Conservation (phyloP, 2,329 filamentous ascomycete species). For the Sporothrix humicola region DNA sequence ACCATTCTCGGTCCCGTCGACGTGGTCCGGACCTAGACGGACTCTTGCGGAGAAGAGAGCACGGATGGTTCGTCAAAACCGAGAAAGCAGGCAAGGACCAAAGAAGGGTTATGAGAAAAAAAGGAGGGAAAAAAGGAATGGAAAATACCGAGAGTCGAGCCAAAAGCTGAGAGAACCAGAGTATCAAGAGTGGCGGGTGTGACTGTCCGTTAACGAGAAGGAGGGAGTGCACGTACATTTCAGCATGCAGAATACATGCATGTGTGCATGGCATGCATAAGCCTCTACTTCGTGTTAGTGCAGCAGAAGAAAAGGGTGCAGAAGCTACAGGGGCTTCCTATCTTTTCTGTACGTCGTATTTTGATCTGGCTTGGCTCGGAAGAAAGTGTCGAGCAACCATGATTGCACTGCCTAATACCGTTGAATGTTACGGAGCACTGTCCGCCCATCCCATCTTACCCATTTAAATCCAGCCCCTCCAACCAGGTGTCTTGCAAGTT, state of each 20-base stretch:
- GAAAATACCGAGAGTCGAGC: not conserved
- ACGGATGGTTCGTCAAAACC: constrained; percentile 18
- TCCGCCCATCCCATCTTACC: constrained; percentile 15
- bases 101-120: not conserved
- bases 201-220: constrained; percentile 8
- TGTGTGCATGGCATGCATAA: constrained; percentile 12
- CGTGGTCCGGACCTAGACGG: constrained; percentile 4
- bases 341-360: not conserved
- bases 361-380: constrained; percentile 10
- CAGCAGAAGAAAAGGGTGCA: constrained; percentile 3
- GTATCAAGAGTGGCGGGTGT: constrained; percentile 5
- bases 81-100: constrained; percentile 1
- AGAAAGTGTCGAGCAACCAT: not conserved
- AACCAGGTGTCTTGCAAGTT: not conserved
- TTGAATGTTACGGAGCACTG: constrained; percentile 12
- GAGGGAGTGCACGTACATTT: not conserved
- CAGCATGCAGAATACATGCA: constrained; percentile 6
- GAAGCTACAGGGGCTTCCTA: not conserved
- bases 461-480: constrained; percentile 4
- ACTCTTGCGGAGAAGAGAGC: not conserved
- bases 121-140: not conserved
- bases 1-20: constrained; percentile 13
- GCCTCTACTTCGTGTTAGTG: constrained; percentile 22
- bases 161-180: not conserved
- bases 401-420: not conserved